Evolutionary conservation across 306 rosid genomes (phyloP), one percentile per base, ranked within the genome.

Genomic region (Acacia confusa): DNA sequence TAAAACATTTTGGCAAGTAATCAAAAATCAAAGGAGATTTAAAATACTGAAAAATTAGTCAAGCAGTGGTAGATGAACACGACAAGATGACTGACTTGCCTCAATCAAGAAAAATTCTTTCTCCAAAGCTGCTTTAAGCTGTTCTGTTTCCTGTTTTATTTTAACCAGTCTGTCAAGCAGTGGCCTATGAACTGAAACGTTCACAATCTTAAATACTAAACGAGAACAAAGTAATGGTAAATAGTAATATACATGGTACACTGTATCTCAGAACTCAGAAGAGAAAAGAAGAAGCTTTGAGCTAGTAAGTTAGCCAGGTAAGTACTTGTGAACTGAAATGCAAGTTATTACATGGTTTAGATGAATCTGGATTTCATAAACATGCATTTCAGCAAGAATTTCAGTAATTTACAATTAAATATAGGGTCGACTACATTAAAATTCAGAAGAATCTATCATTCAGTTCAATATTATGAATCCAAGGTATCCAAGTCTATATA

Each of bases 91-190:
- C 78, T 28, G 66, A 82, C 71, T 88, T 84, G 90, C 99, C 97
- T 92, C 97, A 86, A 91, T 89, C 85, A 82, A 88, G 73, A 81
- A 78, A 81, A 96, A 70, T 87, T 94, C 91, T 76, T 79, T 90
- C 76, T 84, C 95, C 88, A 96, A 75, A 53, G 91, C 88, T 82
- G 76, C 83, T 89, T 87, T 91, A 44, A 96, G 93, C 80, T 86
- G 87, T 53, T 90, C 94, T 5, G 94, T 91, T 87, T 90, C 99
- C 99, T 94, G 92, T 82, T 91, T 84, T 66, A 88, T 74, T 72
- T 82, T 58, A 83, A 44, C 76, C 74, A 85, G 70, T 86, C 28
- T 20, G 68, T 77, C 78, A 87, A 71, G 70, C 69, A 67, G 68
- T 52, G 69, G 75, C 40, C 32, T 78, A 79, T 64, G 40, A 81